Evolutionary conservation across 352 stramenopile genomes (phyloP).

Genomic region (Vaucheria bursata): DNA sequence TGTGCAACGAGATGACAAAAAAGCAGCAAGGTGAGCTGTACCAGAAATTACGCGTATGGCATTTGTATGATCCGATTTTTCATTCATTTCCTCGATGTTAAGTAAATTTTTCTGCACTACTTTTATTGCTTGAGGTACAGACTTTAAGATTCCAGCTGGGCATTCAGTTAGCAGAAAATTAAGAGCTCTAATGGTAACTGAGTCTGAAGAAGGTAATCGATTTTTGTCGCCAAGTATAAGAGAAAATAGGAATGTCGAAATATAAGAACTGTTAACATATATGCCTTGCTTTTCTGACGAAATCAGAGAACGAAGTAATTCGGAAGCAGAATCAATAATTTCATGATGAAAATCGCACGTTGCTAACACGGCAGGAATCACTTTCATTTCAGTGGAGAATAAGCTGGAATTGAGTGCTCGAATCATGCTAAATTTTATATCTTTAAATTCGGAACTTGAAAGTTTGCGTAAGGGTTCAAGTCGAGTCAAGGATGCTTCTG

Average conservation of each 20-base stretch:
- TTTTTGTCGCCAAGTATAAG: constrained; percentile 16
- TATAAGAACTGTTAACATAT: constrained; percentile 3
- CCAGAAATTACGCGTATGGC: constrained; percentile 21
- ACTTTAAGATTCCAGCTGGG: constrained; percentile 17
- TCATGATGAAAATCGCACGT: constrained; percentile 37
- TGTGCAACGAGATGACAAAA: constrained; percentile 35
- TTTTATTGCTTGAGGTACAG: constrained; percentile 10
- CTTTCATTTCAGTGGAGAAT: constrained; percentile 15
- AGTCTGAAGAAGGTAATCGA: constrained; percentile 11
- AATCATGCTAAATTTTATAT: constrained; percentile 29
- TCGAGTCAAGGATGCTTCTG: constrained; percentile 14
- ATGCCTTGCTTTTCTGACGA: constrained; percentile 31
- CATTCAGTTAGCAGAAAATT: constrained; percentile 36
- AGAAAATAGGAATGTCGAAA: constrained; percentile 16
- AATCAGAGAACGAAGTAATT: constrained; percentile 23
- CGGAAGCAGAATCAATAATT: constrained; percentile 29
- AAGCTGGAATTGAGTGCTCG: constrained; percentile 30
- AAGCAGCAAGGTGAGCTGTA: constrained; percentile 40
- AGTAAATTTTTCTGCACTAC: constrained; percentile 26
- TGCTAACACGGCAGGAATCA: constrained; percentile 23
- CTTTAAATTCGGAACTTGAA: constrained; percentile 13
- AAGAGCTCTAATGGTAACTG: constrained; percentile 26
- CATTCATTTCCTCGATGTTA: neutral
- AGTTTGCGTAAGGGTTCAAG: constrained; percentile 24
- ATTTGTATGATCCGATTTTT: constrained; percentile 20